Evolutionary conservation across 768 basidiomycete species (phyloP), one percentile per base, ranked within the genome.

Genomic region (Psilocybe cubensis): DNA sequence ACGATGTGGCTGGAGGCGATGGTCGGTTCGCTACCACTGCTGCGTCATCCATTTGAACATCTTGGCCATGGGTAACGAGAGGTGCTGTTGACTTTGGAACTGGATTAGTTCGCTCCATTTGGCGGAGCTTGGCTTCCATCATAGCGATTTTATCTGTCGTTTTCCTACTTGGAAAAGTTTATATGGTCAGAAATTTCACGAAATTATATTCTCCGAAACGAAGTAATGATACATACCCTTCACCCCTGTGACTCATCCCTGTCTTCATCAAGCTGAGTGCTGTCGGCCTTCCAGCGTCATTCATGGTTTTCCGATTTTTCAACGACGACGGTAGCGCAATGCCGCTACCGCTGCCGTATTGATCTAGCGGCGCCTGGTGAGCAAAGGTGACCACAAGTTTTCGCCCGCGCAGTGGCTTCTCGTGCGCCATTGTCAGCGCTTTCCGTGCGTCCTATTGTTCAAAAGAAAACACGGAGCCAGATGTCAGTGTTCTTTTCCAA

Each of bases 71-170:
- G 20, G 29, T 21, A 59, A 43, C 1, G 60, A 67, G 53, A 1
- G 27, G 0, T 5, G 0, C 35, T 1, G 8, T 53, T 44, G 41
- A 27, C 17, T 43, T 57, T 52, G 60, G 63, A 27, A 64, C 69
- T 11, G 72, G 73, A 47, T 72, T 71, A 24, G 71, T 70, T 47
- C 71, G 68, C 64, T 86, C 85, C 83, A 97, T 86, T 48, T 92
- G 85, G 17, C 86, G 83, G 21, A 99, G 78, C 72, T 99, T 99
- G 2, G 96, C 96, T 73, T 99, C 97, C 82, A 98, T 90, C 66
- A 89, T 84, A 7, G 95, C 94, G 63, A 99, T 99, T 74, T 98
- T 97, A 64, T 86, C 87, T 42, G 82, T 76, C 1, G 92, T 95
- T 48, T 92, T 96, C 66, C 55, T 62, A n/a, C n/a, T n/a, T n/a